A percentile compares a stretch with the other conserved stretches of the same genome.
These are phyloP conservation scores for Calocybe gambosa DNA, from an alignment of 1,284 basidiomycete species.

Conservation along the genomic window DNA sequence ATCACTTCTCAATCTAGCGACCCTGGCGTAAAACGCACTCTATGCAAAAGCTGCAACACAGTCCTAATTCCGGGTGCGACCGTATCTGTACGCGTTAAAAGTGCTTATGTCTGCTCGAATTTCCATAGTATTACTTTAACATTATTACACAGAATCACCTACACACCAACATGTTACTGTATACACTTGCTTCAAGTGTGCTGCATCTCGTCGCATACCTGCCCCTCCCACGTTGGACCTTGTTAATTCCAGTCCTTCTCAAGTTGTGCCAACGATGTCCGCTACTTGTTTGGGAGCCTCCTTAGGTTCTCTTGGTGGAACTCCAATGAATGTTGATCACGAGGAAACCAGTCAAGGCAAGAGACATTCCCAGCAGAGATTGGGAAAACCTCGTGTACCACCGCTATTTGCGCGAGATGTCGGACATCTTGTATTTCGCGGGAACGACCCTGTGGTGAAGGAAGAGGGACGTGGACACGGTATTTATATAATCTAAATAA, in stretches of 20 bases:
- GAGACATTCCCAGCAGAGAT: slow-evolving; percentile 1
- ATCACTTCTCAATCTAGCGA: slow-evolving; percentile 45
- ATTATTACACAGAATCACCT: slow-evolving; percentile 34
- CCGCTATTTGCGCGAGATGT: slow-evolving; percentile 54
- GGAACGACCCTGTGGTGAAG: slow-evolving; percentile 34
- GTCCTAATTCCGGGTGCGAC: slow-evolving; percentile 66
- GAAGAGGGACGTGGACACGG: slow-evolving; percentile 14
- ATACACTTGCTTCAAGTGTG: slow-evolving; percentile 54
- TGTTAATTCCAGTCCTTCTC: background rate
- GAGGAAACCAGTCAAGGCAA: background rate
- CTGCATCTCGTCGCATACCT: slow-evolving; percentile 50
- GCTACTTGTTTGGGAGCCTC: background rate
- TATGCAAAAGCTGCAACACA: slow-evolving; percentile 63
- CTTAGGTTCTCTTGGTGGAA: background rate
- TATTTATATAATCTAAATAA: slow-evolving; percentile 14
- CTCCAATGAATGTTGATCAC: slow-evolving; percentile 9
- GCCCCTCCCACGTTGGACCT: slow-evolving; percentile 39
- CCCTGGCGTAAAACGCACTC: slow-evolving; percentile 68
- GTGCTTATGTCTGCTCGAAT: slow-evolving; percentile 30
- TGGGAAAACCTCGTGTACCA: slow-evolving; percentile 29
- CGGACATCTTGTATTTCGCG: slow-evolving; percentile 59
- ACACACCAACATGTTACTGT: slow-evolving; percentile 47
- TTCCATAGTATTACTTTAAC: background rate
- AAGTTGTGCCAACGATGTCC: background rate
- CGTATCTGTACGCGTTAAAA: slow-evolving; percentile 54